Base-by-base conservation (phyloP, 1,284 basidiomycete species). In the Marasmius fiardii region DNA sequence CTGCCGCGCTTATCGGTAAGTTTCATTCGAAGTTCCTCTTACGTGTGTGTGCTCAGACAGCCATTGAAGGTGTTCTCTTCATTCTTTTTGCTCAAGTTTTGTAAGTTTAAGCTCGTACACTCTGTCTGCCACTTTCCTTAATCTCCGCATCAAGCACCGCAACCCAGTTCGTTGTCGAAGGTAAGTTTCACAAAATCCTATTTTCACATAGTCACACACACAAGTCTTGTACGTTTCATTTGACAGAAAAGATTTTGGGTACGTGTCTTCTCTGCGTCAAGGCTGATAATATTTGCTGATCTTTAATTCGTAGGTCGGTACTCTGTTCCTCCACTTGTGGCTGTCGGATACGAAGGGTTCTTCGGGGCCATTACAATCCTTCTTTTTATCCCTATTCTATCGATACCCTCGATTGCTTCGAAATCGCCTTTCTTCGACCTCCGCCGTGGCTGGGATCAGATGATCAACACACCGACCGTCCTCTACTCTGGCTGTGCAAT, bases 41-140 rank as follows among this genome's bases (percentile, higher is more conserved):
- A 44, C 16, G n/a, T 43, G 43, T 53, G 53, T 51, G 44, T 34
- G 55, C 23, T 51, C 48, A 53, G 53, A 41, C 55, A 89, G 2
- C 21, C 24, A 20, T 24, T 23, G 8, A 14, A 44, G 86, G 97
- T 55, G 88, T 99, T 34, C 85, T 92, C 66, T 88, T 99, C 68
- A 85, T 99, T 56, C 76, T 98, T 39, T 95, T 97, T 66, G 96
- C 97, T n/a, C 97, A 99, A 74, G 75, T 98, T 59, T 99, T 96
- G 92, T 93, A 67, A 77, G 90, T 49, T 24, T 78, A 57, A 61
- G 62, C 49, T 41, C 12, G 8, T 34, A 26, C 58, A 43, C 28
- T 54, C 49, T 50, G 39, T 10, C 41, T 33, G 24, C 56, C 55
- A 44, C 44, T n/a, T 31, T 31, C 4, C 26, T 66, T 51, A 61